Conservation (phyloP, 2,329 filamentous ascomycete genomes). For the Pestalotiopsis sp. region DNA sequence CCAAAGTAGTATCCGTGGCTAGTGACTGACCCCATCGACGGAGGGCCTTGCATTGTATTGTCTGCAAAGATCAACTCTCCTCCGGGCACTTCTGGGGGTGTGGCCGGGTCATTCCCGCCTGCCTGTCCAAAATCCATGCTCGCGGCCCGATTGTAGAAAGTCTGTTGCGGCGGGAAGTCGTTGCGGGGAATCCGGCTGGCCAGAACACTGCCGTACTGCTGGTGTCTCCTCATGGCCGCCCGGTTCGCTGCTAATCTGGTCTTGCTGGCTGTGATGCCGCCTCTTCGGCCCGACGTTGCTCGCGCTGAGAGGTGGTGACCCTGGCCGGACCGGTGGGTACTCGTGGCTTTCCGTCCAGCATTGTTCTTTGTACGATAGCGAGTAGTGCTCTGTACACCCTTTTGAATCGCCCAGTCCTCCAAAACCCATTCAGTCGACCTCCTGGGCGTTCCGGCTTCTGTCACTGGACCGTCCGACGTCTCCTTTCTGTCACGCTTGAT, state of each 20-base stretch:
- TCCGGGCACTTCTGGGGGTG: constrained; percentile 15
- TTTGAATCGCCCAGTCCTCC: constrained; percentile 65
- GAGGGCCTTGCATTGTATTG: constrained; percentile 15
- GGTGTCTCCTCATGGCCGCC: constrained; percentile 13
- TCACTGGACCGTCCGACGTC: constrained; percentile 35
- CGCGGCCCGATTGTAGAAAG: constrained; percentile 13
- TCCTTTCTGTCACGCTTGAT: constrained; percentile 47
- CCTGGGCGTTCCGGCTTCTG: constrained; percentile 53
- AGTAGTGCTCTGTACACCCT: constrained; percentile 86
- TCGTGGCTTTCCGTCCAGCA: constrained; percentile 27
- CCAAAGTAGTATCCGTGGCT: constrained; percentile 19
- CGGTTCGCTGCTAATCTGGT: constrained; percentile 23
- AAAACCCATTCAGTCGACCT: constrained; percentile 80
- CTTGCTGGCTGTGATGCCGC: constrained; percentile 26
- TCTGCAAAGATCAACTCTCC: constrained; percentile 15
- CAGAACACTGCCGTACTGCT: constrained; percentile 10
- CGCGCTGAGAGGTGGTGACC: constrained; percentile 20
- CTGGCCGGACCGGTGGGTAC: constrained; percentile 9
- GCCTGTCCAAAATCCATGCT: constrained; percentile 7
- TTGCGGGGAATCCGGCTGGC: constrained; percentile 12
- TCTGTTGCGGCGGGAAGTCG: not conserved
- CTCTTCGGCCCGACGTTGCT: constrained; percentile 29
- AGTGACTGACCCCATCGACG: constrained; percentile 7
- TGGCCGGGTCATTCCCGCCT: constrained; percentile 14
- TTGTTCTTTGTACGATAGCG: constrained; percentile 63